phyloP scores from a whole-genome alignment of 768 basidiomycete genomes.

The Panaeolus papilionaceus region DNA sequence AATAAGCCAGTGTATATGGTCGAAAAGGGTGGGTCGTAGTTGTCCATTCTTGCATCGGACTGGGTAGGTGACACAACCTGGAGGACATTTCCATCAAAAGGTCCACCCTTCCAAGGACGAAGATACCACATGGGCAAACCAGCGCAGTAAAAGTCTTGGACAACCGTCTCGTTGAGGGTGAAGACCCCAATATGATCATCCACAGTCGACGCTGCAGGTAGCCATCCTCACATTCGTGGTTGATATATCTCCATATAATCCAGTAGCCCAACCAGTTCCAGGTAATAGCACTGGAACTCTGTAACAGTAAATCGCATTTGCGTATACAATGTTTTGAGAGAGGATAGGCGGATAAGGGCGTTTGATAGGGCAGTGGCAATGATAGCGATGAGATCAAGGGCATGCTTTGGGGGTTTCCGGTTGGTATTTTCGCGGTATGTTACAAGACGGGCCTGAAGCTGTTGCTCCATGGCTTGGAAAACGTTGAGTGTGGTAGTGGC shows the following conservation, averaged over 20 bases:
- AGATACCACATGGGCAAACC: conserved; percentile 19
- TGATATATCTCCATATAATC: conserved; percentile 15
- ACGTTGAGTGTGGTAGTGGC: background rate
- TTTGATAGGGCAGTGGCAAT: conserved; percentile 4
- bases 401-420: background rate
- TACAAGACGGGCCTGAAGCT: background rate
- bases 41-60: background rate
- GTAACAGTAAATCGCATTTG: conserved; percentile 15
- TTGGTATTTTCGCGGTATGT: conserved; percentile 7
- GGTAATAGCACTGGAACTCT: conserved; percentile 15
- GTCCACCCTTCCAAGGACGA: conserved; percentile 5
- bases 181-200: conserved; percentile 16
- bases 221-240: background rate
- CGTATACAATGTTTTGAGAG: background rate
- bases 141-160: conserved; percentile 13
- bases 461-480: conserved; percentile 1
- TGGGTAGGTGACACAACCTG: conserved; percentile 11
- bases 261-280: conserved; percentile 6
- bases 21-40: conserved; percentile 15
- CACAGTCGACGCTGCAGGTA: background rate
- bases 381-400: conserved; percentile 10
- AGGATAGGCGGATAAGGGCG: conserved; percentile 4
- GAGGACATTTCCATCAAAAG: conserved; percentile 3
- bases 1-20: conserved; percentile 7
- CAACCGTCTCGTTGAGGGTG: background rate